Evolutionary conservation across 78 protist species (phyloP).

Genomic region (Polysphondylium violaceum): DNA sequence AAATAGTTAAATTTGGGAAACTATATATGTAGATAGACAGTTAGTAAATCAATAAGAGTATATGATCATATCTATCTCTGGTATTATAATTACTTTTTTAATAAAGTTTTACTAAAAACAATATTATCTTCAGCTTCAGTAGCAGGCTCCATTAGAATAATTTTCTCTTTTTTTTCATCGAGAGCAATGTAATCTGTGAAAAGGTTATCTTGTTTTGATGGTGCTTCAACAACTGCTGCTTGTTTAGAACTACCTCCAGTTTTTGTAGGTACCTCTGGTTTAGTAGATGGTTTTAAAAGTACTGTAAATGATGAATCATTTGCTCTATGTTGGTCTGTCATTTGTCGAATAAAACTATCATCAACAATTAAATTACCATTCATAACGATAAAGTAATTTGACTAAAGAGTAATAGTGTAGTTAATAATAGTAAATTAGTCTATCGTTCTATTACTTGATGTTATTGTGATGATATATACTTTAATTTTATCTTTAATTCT

Average conservation of each 20-base stretch:
- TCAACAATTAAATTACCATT: conserved; percentile 85
- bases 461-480: conserved; percentile 5
- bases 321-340: conserved; percentile 86
- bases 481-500: conserved; percentile 76
- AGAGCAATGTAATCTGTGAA: conserved; percentile 64
- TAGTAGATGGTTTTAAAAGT: conserved; percentile 46
- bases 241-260: conserved; percentile 5
- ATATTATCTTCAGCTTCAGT: conserved; percentile 85
- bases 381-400: conserved; percentile 80
- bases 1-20: conserved; percentile 70
- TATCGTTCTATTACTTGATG: background rate
- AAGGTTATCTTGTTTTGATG: background rate
- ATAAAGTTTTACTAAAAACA: conserved; percentile 21
- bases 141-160: conserved; percentile 66
- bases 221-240: conserved; percentile 15
- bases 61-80: background rate
- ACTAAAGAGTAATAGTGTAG: background rate
- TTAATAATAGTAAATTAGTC: background rate
- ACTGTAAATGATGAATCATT: conserved; percentile 82
- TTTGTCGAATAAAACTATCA: conserved; percentile 73
- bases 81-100: conserved; percentile 30
- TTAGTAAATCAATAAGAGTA: background rate
- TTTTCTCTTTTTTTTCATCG: conserved; percentile 59
- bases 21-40: background rate
- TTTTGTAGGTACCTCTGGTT: no score